Evolutionary conservation across 805 yeast species (phyloP), one percentile per base, ranked within the genome.

Genomic region (Wickerhamomyces silvicola): DNA sequence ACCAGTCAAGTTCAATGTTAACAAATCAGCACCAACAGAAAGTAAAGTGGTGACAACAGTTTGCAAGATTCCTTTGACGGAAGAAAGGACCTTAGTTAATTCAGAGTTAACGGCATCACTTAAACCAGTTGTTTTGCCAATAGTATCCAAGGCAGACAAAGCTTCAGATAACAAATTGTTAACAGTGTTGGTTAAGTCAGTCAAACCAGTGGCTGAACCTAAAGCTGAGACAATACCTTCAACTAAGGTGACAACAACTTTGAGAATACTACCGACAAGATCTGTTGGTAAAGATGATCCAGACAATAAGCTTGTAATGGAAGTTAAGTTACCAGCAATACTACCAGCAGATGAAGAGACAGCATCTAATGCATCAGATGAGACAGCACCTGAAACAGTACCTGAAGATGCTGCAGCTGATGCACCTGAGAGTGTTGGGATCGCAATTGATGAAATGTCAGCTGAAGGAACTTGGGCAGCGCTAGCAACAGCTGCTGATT

Each of bases 1-100:
- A 31, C 43, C 47, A 24, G 28, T 28, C 33, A 41, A 32, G 43
- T 41, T 38, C 23, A 36, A 30, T 6, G 30, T 14, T 18, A 38
- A 19, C 31, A 38, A 38, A 35, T 23, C 23, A 12, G 20, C 20
- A 11, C 31, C 7, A 22, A 35, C 33, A 9, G 22, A 15, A 13
- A 16, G 10, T 16, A 43, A 18, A 13, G 41, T 35, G 16, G 31
- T 4, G 10, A 30, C 26, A n/a, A 41, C 11, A 28, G 31, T 36
- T 2, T 10, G 13, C 25, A 37, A 31, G 25, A 36, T 18, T 10
- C 14, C 14, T 14, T 13, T 19, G 19, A 37, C 36, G 10, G 19
- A 6, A 10, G 25, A 4, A 23, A 37, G 18, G 16, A 33, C 29
- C 3, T 17, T 18, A 9, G 22, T 16, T 14, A 41, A 24, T 18